phyloP scores from a whole-genome alignment of 768 basidiomycete species.

The Boletales sp. region DNA sequence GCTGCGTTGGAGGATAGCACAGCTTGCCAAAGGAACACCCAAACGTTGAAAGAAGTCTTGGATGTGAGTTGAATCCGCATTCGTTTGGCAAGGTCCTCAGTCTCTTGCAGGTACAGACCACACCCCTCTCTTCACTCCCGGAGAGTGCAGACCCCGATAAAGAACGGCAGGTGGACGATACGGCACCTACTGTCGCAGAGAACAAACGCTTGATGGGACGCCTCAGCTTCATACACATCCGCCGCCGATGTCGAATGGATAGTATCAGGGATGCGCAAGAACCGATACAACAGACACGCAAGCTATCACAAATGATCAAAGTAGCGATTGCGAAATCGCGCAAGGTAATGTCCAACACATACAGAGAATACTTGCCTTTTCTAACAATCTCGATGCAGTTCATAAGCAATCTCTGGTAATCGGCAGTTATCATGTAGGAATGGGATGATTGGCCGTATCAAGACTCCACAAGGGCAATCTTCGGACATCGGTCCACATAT shows the following conservation, averaged over 20 bases:
- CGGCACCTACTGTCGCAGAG: conserved; percentile 2
- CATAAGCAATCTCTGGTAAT: conserved; percentile 20
- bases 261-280: conserved; percentile 6
- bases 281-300: conserved; percentile 9
- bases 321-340: conserved; percentile 18
- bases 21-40: conserved; percentile 1
- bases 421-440: conserved; percentile 1
- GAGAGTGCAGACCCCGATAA: conserved; percentile 7
- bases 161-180: conserved; percentile 1
- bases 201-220: conserved; percentile 5
- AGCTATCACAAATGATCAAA: conserved; percentile 18
- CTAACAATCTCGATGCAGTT: conserved; percentile 20
- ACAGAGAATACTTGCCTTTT: conserved; percentile 14
- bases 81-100: conserved; percentile 4
- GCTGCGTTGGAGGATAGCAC: background rate
- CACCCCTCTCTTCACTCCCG: background rate
- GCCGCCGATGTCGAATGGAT: background rate
- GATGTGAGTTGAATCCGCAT: conserved; percentile 9
- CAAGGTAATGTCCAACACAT: conserved; percentile 18
- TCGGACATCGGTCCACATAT: conserved; percentile 9
- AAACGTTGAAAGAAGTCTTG: conserved; percentile 13
- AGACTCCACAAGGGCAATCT: conserved; percentile 3
- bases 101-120: conserved; percentile 6
- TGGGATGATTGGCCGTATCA: background rate
- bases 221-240: conserved; percentile 4